Percentiles rank a stretch among this genome's conserved stretches.
Evolutionary conservation across 2,329 filamentous ascomycete genomes (phyloP).

Genomic region (Aspergillus sp.): DNA sequence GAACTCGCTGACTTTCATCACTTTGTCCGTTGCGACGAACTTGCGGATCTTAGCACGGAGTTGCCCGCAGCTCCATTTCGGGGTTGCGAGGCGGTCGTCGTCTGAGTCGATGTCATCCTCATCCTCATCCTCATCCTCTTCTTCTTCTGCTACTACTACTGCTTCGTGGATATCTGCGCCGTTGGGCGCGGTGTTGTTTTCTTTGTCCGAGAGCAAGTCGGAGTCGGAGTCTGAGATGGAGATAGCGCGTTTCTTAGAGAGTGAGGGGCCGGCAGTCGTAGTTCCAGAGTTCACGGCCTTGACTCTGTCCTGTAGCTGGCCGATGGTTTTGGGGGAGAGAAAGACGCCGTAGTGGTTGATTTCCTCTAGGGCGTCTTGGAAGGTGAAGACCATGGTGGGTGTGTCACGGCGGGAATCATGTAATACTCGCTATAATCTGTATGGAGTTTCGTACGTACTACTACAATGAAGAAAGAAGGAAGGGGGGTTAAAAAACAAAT

Average conservation of each 20-base stretch:
- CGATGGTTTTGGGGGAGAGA: background rate
- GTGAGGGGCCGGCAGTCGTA: background rate
- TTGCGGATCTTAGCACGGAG: slow-evolving; percentile 43
- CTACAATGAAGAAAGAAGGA: too few relatives aligned
- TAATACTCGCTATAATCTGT: too few relatives aligned
- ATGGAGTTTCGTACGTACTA: too few relatives aligned
- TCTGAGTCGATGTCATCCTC: slow-evolving; percentile 1
- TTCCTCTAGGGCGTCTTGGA: background rate
- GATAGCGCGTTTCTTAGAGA: background rate
- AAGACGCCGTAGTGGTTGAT: background rate
- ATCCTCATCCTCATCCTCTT: background rate
- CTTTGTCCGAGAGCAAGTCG: background rate
- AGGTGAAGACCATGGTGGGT: background rate
- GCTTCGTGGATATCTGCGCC: background rate
- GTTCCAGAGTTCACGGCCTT: background rate
- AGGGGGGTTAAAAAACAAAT: too few relatives aligned
- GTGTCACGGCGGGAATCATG: background rate
- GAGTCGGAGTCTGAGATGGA: background rate
- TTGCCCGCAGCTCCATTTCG: slow-evolving; percentile 30
- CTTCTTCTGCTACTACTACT: too few relatives aligned
- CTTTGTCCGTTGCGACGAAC: slow-evolving; percentile 41
- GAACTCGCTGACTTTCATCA: slow-evolving; percentile 48
- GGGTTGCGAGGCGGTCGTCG: slow-evolving; percentile 5
- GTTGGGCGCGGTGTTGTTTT: background rate
- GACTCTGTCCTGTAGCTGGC: background rate